A percentile compares a stretch with the other conserved stretches of the same genome.
These are phyloP conservation scores for Cercospora sesami DNA, from an alignment of 2,329 filamentous ascomycete genomes.

Conservation along the genomic window DNA sequence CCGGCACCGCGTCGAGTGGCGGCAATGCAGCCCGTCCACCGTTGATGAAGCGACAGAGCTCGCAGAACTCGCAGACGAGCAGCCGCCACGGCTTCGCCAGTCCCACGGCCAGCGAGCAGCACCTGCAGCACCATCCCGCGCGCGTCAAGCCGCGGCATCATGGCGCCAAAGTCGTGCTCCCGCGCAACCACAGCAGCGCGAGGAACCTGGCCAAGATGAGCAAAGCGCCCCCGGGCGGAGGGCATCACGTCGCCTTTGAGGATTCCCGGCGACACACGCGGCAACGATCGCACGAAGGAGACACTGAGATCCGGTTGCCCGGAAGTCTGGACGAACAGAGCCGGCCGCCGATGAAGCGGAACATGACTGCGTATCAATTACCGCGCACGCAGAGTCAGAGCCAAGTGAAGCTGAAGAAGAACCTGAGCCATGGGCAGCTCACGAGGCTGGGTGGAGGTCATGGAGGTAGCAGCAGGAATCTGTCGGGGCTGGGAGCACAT, in stretches of 20 bases:
- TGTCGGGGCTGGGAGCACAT: conserved; percentile 30
- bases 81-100: conserved; percentile 24
- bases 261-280: conserved; percentile 31
- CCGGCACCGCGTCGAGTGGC: conserved; percentile 10
- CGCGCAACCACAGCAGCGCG: conserved; percentile 38
- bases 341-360: conserved; percentile 34
- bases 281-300: conserved; percentile 35
- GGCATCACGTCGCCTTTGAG: conserved; percentile 16
- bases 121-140: conserved; percentile 30
- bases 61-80: conserved; percentile 31
- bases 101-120: conserved; percentile 31
- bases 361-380: conserved; percentile 37
- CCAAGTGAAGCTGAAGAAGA: conserved; percentile 40
- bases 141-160: conserved; percentile 28
- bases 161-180: conserved; percentile 35
- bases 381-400: conserved; percentile 34
- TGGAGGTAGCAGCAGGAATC: conserved; percentile 39
- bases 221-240: conserved; percentile 12
- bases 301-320: conserved; percentile 39
- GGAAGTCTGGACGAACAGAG: conserved; percentile 36
- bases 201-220: conserved; percentile 36
- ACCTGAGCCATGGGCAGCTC: conserved; percentile 49
- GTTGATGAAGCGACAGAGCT: conserved; percentile 36
- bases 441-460: conserved; percentile 41
- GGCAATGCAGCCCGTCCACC: conserved; percentile 28